Evolutionary conservation across 495 filamentous ascomycete species (phyloP), one percentile per base, ranked within the genome.

Genomic region (Xylaria telfairii): DNA sequence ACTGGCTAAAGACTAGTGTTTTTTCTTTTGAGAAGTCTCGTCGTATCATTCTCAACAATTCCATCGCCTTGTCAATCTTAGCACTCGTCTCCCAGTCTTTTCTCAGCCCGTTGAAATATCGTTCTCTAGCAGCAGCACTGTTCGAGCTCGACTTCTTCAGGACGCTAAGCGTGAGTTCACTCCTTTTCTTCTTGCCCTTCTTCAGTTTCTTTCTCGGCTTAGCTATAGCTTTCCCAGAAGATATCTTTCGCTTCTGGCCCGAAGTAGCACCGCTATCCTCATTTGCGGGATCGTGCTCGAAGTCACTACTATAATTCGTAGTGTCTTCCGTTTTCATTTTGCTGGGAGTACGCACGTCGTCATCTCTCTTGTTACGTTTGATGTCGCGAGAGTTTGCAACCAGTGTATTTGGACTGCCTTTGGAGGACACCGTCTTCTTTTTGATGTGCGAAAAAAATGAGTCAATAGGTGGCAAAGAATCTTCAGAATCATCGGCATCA

Each of bases 1-100:
- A 98, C 77, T 97, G 92, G 66, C 90, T 93, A 81, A 98, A 98
- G 71, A 98, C 87, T 54, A 99, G 94, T 2, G 92, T 96, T 80
- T 98, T 98, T 79, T 96, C 84, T 85, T 74, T 70, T 24, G 76
- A 72, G n/a, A 73, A 65, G 34, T 76, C 71, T 21, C 78, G 74
- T 17, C 72, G 62, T 61, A 79, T 76, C 39, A 41, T 69, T 30
- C 19, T 10, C 3, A 95, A 82, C 42, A 95, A 85, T 73, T 93
- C 90, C 54, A 95, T 77, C 9, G 88, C 87, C 76, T 93, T 93
- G 6, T 90, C 85, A 60, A 92, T 89, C 74, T 96, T 96, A 6
- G 91, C 89, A 62, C 90, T 93, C 0, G 89, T 81, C 15, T 88
- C 81, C 85, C 85, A 95, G 44, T 85, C 83, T 68, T 90, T 88